Conservation (phyloP, 2,329 filamentous ascomycete genomes). For the Botrytis medusae region DNA sequence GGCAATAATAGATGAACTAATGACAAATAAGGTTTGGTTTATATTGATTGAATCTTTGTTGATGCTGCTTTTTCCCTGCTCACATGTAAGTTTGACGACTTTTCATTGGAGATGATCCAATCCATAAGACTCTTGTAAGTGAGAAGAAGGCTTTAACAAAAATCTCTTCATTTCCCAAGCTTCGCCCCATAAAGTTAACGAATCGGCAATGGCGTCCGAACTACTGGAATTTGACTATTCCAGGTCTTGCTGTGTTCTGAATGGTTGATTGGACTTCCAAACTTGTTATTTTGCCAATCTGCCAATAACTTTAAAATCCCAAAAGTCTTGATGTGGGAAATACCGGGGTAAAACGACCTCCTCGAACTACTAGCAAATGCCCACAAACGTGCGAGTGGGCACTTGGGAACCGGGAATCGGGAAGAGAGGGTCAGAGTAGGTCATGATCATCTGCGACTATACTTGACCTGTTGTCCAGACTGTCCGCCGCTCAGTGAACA, state of each 20-base stretch:
- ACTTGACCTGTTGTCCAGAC: slow-evolving; percentile 1
- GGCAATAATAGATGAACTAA: not conserved
- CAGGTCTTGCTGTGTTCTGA: not conserved
- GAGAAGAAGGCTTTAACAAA: not conserved
- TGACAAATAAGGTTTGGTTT: not conserved
- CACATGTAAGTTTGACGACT: not conserved
- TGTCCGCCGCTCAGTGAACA: not conserved
- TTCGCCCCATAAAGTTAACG: not conserved
- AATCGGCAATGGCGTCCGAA: slow-evolving; percentile 4
- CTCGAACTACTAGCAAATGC: not conserved
- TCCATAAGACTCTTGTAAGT: not conserved
- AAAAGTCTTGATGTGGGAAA: slow-evolving; percentile 5
- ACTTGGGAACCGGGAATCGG: slow-evolving; percentile 3
- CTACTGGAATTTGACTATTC: not conserved
- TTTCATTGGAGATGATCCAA: slow-evolving; percentile 3
- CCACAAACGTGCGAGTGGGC: not conserved
- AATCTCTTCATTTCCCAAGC: slow-evolving; percentile 6
- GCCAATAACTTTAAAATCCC: not conserved
- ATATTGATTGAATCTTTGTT: not conserved
- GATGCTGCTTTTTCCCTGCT: slow-evolving; percentile 2
- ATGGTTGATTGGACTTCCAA: not conserved
- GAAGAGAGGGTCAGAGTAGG: not conserved
- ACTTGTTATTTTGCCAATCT: not conserved
- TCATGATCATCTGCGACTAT: not conserved
- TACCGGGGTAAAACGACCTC: not conserved